Evolutionary conservation across 1,284 basidiomycete genomes (phyloP), one percentile per base, ranked within the genome.

Genomic region (Cryptococcus sp.): DNA sequence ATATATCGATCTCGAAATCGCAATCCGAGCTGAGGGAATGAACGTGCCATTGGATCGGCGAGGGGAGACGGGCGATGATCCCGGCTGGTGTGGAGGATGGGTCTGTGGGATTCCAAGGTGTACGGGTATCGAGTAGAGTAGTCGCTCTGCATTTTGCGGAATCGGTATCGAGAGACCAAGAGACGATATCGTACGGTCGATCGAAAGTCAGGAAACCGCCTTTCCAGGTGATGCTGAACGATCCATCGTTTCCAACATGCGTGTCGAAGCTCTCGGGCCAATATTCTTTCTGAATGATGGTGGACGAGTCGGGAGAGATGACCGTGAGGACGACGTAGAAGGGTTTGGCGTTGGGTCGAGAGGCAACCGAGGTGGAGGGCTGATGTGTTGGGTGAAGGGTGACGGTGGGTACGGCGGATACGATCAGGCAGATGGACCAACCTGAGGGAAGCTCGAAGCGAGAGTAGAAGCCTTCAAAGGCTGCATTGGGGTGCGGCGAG

Each of bases 21-120:
- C 45, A 49, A 6, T 40, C 25, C 16, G 60, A 52, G 22, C 56
- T 50, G 23, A 59, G 38, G 5, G 60, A 52, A 28, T 62, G 60
- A 18, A 62, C 56, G 45, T 62, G 58, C 60, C 60, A 62, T 49
- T 62, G 60, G 14, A 62, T 62, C 14, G 60, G 60, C 7, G 60
- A 38, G 6, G 60, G 60, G 7, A 57, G 35, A 12, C 44, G 23
- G 14, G 58, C 54, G 10, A 62, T 26, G 16, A 57, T 11, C 2
- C 60, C 60, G 2, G 58, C 60, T 2, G 60, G 60, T 3, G 58
- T 62, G 3, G 60, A 62, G 12, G 6, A n/a, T 7, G 39, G 33
- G n/a, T 53, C 53, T 5, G 39, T 39, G 5, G 52, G 52, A 35
- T 44, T 28, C 60, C 60, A 62, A 12, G 60, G 54, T 34, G 33